These are phyloP conservation scores for Penicillium sclerotiorum DNA, from an alignment of 2,329 filamentous ascomycete genomes.

Conservation along the genomic window DNA sequence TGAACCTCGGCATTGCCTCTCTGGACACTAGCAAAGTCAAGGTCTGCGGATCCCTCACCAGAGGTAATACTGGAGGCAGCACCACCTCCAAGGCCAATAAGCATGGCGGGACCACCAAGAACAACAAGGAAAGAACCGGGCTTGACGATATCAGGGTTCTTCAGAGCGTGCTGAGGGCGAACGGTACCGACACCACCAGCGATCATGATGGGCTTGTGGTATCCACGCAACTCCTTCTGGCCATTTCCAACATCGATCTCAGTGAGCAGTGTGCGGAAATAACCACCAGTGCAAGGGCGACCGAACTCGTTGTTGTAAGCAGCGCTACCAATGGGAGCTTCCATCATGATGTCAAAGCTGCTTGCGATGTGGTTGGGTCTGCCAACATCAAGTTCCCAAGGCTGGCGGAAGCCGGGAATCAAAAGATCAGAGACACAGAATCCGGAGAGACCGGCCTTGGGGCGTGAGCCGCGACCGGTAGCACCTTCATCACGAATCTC, in stretches of 20 bases:
- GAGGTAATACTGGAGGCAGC: slow-evolving; percentile 90
- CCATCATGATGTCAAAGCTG: slow-evolving; percentile 95
- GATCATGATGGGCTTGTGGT: slow-evolving; percentile 99
- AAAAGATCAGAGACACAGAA: slow-evolving; percentile 95
- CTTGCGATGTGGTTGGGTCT: slow-evolving; percentile 90
- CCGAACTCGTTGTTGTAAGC: slow-evolving; percentile 99
- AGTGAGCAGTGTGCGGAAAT: slow-evolving; percentile 86
- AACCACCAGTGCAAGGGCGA: slow-evolving; percentile 81
- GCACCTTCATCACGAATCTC: slow-evolving; percentile 96
- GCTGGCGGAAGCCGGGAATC: slow-evolving; percentile 78
- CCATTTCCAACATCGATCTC: slow-evolving; percentile 64
- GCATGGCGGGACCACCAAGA: slow-evolving; percentile 93
- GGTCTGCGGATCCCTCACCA: slow-evolving; percentile 82
- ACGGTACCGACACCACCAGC: slow-evolving; percentile 94
- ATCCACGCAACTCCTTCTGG: slow-evolving; percentile 76
- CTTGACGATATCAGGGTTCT: slow-evolving; percentile 75
- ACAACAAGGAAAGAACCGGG: slow-evolving; percentile 91
- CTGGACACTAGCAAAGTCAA: slow-evolving; percentile 97
- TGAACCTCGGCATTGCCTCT: slow-evolving; percentile 97
- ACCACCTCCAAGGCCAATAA: slow-evolving; percentile 93
- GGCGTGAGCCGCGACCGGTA: slow-evolving; percentile 86
- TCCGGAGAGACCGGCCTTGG: slow-evolving; percentile 87
- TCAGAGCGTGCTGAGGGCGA: slow-evolving; percentile 85
- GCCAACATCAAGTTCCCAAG: slow-evolving; percentile 91
- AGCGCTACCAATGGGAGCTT: slow-evolving; percentile 92